Evolutionary conservation across 139 green algal genomes (phyloP).

Genomic region (Chlamydomonas schloesseri): DNA sequence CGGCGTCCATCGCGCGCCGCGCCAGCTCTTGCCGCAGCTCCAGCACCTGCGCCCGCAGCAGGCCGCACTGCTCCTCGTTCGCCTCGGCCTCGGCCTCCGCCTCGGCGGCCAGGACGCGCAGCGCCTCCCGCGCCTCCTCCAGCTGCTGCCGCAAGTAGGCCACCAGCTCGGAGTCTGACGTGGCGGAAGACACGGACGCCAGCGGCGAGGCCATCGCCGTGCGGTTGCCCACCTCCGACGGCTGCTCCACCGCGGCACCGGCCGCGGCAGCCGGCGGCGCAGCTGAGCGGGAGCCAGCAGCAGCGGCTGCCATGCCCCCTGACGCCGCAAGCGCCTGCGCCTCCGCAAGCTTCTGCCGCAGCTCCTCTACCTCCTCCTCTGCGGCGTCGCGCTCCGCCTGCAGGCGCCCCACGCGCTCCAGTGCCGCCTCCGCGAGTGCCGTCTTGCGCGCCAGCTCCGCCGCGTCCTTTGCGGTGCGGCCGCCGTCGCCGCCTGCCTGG

Average conservation of each 20-base stretch:
- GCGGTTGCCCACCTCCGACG: too few species aligned
- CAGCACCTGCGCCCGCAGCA: neutral
- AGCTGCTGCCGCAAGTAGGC: neutral
- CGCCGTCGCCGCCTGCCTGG: neutral
- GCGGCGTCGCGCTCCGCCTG: slow-evolving; percentile 1
- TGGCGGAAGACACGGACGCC: too few species aligned
- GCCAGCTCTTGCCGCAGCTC: neutral
- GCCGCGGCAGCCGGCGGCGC: too few species aligned
- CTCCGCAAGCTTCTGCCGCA: slow-evolving; percentile 1
- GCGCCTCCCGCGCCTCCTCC: neutral
- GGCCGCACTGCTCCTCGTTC: neutral
- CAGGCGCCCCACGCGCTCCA: neutral
- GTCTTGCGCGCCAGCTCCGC: too few species aligned
- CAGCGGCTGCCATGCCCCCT: too few species aligned
- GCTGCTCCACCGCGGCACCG: too few species aligned
- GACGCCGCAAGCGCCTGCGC: neutral
- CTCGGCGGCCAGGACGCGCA: neutral
- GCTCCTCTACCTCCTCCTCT: neutral
- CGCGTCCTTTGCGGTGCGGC: neutral
- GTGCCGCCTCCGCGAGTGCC: neutral
- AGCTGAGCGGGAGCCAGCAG: too few species aligned
- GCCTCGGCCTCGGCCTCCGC: neutral
- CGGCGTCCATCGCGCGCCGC: too few species aligned
- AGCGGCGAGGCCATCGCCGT: too few species aligned
- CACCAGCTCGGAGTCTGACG: too few species aligned